A percentile compares a stretch with the other conserved stretches of the same genome.
Evolutionary conservation across 768 basidiomycete species (phyloP).

Genomic region (Podaxis sp.): DNA sequence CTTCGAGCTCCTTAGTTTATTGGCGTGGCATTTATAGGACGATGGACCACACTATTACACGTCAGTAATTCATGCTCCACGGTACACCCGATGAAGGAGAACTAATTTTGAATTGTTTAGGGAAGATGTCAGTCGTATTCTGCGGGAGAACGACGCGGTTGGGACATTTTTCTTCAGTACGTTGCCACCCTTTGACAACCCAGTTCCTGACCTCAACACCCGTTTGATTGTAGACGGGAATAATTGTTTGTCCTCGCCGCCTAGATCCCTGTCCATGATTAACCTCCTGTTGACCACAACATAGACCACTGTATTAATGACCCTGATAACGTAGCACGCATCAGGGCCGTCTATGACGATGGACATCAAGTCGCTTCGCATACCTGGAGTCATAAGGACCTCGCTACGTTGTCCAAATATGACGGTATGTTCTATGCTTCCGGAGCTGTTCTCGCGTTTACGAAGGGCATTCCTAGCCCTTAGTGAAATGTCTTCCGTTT

Average conservation of each 20-base stretch:
- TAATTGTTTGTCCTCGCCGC: constrained; percentile 3
- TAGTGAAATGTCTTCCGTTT: constrained; percentile 6
- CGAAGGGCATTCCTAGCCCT: neutral
- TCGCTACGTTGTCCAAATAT: constrained; percentile 14
- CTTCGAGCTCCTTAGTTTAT: neutral
- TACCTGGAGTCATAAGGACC: constrained; percentile 25
- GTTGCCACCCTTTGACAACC: neutral
- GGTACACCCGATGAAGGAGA: neutral
- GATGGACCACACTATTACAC: constrained; percentile 37
- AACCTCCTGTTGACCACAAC: neutral
- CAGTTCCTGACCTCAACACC: neutral
- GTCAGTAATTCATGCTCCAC: constrained; percentile 17
- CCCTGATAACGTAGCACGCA: constrained; percentile 7
- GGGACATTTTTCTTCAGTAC: constrained; percentile 31
- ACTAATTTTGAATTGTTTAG: constrained; percentile 17
- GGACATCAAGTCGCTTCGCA: constrained; percentile 28
- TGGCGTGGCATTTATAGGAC: constrained; percentile 24
- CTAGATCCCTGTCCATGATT: neutral
- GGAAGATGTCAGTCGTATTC: constrained; percentile 27
- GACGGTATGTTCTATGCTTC: constrained; percentile 11
- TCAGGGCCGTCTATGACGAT: constrained; percentile 18
- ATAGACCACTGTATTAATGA: constrained; percentile 26
- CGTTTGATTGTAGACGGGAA: constrained; percentile 1
- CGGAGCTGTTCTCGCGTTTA: neutral
- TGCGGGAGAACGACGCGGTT: constrained; percentile 28